Evolutionary conservation across 768 basidiomycete species (phyloP).

Genomic region (Cubamyces lactineus): DNA sequence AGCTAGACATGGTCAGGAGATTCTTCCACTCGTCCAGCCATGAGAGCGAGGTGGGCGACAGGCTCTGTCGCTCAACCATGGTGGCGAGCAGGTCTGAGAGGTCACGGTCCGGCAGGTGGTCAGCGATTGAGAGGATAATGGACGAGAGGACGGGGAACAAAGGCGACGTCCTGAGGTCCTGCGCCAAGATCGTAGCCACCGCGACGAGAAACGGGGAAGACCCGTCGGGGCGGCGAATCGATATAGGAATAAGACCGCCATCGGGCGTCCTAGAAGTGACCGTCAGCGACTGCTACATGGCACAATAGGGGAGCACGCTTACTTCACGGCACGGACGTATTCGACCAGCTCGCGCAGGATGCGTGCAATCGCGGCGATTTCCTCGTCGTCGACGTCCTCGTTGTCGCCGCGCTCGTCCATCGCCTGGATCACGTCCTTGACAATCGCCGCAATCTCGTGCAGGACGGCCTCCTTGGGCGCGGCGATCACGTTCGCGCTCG

Average conservation of each 20-base stretch:
- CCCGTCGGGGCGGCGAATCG: slow-evolving; percentile 55
- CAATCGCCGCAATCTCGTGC: slow-evolving; percentile 67
- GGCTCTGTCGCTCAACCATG: slow-evolving; percentile 68
- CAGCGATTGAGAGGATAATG: slow-evolving; percentile 65
- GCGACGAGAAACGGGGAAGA: slow-evolving; percentile 63
- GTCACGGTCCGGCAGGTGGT: slow-evolving; percentile 71
- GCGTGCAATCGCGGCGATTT: slow-evolving; percentile 64
- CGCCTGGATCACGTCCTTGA: slow-evolving; percentile 76
- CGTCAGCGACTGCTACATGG: background rate
- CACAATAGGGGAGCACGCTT: slow-evolving; percentile 33
- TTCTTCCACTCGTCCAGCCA: slow-evolving; percentile 73
- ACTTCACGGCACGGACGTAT: slow-evolving; percentile 64
- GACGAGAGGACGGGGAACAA: slow-evolving; percentile 64
- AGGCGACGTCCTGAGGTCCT: slow-evolving; percentile 55
- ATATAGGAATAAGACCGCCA: slow-evolving; percentile 50
- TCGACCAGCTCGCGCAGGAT: slow-evolving; percentile 60
- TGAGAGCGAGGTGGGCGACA: slow-evolving; percentile 70
- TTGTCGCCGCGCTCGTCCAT: slow-evolving; percentile 54
- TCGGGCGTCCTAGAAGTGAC: slow-evolving; percentile 44
- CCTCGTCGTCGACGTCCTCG: slow-evolving; percentile 75
- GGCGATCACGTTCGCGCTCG: slow-evolving; percentile 27
- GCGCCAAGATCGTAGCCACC: slow-evolving; percentile 63
- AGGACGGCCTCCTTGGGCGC: slow-evolving; percentile 46
- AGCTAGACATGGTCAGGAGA: slow-evolving; percentile 51
- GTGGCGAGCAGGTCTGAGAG: slow-evolving; percentile 61